Evolutionary conservation across 345 rosid species (phyloP).

Genomic region (Arabis alpina): DNA sequence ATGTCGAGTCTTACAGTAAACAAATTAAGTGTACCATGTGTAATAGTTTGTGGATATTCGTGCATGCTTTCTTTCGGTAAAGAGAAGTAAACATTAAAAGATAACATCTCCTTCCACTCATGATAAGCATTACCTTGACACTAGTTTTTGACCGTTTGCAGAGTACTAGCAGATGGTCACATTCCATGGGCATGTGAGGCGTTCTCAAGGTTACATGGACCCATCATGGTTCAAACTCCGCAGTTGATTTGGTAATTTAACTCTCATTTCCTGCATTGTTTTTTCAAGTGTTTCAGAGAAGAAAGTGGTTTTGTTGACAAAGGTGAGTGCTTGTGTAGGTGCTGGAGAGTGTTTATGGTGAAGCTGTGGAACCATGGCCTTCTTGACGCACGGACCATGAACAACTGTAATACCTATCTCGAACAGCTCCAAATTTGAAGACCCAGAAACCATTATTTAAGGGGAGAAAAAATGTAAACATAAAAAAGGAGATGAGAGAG

Average conservation of each 20-base stretch:
- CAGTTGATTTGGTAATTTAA: constrained; percentile 65
- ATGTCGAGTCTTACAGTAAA: constrained; percentile 18
- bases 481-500: background rate
- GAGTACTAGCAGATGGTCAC: constrained; percentile 97
- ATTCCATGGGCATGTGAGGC: constrained; percentile 99
- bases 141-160: constrained; percentile 43
- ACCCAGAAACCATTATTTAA: constrained; percentile 35
- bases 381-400: constrained; percentile 83
- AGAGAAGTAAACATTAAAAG: background rate
- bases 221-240: constrained; percentile 66
- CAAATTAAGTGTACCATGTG: constrained; percentile 9
- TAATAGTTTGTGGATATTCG: constrained; percentile 7
- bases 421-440: constrained; percentile 50
- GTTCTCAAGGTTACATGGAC: constrained; percentile 82
- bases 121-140: constrained; percentile 22
- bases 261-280: constrained; percentile 17
- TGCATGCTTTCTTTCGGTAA: background rate
- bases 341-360: constrained; percentile 95
- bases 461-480: constrained; percentile 13
- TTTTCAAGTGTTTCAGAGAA: constrained; percentile 1
- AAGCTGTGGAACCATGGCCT: constrained; percentile 98
- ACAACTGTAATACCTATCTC: constrained; percentile 77
- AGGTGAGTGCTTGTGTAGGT: constrained; percentile 54
- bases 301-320: constrained; percentile 18
- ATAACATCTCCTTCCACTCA: background rate